Evolutionary conservation across 1,284 basidiomycete species (phyloP), one percentile per base, ranked within the genome.

Genomic region (Tilletia caries): DNA sequence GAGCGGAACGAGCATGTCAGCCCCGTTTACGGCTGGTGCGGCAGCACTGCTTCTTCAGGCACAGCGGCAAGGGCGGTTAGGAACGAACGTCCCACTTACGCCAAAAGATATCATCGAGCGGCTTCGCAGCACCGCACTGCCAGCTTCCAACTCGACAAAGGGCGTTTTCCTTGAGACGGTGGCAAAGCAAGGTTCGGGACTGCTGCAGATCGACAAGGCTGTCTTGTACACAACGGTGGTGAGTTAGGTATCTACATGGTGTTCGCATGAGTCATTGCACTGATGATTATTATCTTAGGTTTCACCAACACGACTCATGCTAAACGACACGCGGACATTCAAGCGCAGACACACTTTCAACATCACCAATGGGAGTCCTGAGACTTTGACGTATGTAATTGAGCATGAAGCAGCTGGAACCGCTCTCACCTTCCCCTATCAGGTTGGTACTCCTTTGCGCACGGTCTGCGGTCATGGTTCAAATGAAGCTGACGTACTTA

Each of bases 131-230:
- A 67, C 66, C 33, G 52, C 44, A 25, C 20, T 58, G 23, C 66
- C 66, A 23, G 66, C 52, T 37, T 67, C 43, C 46, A 67, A 67
- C 34, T 44, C 66, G 23, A 67, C 66, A 12, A 67, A 67, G 48
- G 48, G 54, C 29, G 48, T 50, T 20, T 64, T 67, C 13, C 62
- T 67, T n/a, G 66, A 67, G 48, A 67, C 66, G 15, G 66, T 67
- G 20, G 66, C 66, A 27, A 67, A 67, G 20, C 66, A 67, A 37
- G 66, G 66, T 23, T 52, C 66, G 12, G 66, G 66, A 6, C 29
- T 67, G 48, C 66, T 67, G 13, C 66, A 67, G 43, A 27, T 67
- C 27, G 52, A 64, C 52, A 67, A 67, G 37, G 66, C 66, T 34
- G 52, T 67, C 12, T 29, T 27, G 18, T 67, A 67, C 62, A 58